Percentiles rank a stretch among this genome's conserved stretches.
These are phyloP conservation scores for Albugo laibachii DNA, from an alignment of 352 stramenopile genomes.

Conservation along the genomic window DNA sequence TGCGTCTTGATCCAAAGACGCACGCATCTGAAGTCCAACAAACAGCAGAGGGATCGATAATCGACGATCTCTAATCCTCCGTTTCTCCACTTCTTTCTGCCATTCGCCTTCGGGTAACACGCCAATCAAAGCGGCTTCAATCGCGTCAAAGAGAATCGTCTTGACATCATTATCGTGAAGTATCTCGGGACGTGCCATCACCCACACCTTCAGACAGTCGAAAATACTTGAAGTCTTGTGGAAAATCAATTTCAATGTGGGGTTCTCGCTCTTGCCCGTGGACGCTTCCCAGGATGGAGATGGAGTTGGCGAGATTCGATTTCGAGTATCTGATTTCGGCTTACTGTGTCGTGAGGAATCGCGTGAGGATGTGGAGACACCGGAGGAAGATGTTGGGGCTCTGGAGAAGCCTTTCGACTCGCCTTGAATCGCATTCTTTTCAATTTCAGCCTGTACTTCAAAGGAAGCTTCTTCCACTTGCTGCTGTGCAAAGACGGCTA, in stretches of 20 bases:
- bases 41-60: conserved; percentile 75
- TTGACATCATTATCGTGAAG: conserved; percentile 63
- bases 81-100: conserved; percentile 57
- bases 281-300: conserved; percentile 17
- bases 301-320: conserved; percentile 1
- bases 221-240: conserved; percentile 75
- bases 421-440: conserved; percentile 5
- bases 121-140: conserved; percentile 67
- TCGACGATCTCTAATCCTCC: conserved; percentile 29
- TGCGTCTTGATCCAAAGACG: conserved; percentile 48
- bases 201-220: conserved; percentile 68
- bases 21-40: conserved; percentile 66
- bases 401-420: neutral
- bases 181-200: conserved; percentile 56
- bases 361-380: neutral
- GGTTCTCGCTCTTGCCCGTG: conserved; percentile 36
- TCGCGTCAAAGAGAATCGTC: conserved; percentile 68
- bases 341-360: too few relatives aligned
- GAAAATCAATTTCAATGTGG: conserved; percentile 48
- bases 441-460: conserved; percentile 62
- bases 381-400: neutral
- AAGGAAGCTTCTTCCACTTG: conserved; percentile 77
- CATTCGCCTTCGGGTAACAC: conserved; percentile 61
- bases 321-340: neutral
- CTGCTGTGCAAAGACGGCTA: conserved; percentile 69